Percentiles rank a stretch among this genome's conserved stretches.
Conservation (phyloP, 176 grass and related monocot species). For the Thinopyrum elongatum region DNA sequence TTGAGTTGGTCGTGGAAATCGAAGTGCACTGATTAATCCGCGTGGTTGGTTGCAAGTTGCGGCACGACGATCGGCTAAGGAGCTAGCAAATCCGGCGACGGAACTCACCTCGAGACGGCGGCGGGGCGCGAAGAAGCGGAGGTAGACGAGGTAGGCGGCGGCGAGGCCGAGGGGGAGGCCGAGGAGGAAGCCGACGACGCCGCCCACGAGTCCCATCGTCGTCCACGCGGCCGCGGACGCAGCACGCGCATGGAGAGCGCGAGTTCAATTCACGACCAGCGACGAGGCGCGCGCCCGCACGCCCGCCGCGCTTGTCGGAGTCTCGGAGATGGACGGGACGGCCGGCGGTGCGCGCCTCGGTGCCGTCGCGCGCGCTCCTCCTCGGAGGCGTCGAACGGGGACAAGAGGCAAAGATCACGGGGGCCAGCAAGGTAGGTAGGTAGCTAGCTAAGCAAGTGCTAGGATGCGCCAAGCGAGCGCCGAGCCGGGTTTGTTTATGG, state of each 20-base stretch:
- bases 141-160: slow-evolving; percentile 41
- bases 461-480: background rate
- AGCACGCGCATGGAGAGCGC: background rate
- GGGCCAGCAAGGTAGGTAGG: background rate
- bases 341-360: background rate
- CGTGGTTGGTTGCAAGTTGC: background rate
- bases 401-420: background rate
- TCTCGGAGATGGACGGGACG: too few species aligned
- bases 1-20: background rate
- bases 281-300: background rate
- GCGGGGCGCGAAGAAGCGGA: slow-evolving; percentile 32
- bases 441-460: background rate
- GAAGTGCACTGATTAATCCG: background rate
- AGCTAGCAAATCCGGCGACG: background rate
- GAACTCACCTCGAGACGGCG: slow-evolving; percentile 30
- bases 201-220: slow-evolving; percentile 40
- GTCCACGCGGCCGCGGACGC: background rate
- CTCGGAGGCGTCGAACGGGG: slow-evolving; percentile 13
- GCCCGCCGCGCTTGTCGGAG: too few species aligned
- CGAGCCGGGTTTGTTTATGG: background rate
- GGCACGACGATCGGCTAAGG: background rate
- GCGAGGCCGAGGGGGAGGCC: slow-evolving; percentile 42
- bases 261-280: background rate
- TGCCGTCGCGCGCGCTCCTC: background rate
- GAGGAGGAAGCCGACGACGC: slow-evolving; percentile 39